Conservation (phyloP, 495 filamentous ascomycete genomes). For the Lasiosphaeria miniovina region DNA sequence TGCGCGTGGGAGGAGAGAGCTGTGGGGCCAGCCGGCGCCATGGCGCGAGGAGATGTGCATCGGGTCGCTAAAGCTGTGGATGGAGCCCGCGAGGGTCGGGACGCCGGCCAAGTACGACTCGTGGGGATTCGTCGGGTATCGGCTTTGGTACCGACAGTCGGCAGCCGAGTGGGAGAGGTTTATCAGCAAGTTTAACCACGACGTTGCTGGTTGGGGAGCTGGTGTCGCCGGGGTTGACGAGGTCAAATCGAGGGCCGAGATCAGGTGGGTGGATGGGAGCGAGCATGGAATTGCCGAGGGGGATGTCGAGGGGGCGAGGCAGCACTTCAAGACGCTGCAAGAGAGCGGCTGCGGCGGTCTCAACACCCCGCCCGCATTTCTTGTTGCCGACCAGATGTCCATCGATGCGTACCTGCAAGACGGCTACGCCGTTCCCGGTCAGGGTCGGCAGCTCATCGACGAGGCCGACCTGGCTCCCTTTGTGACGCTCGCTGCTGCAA, state of each 20-base stretch:
- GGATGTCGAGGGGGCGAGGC: slow-evolving; percentile 14
- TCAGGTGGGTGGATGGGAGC: slow-evolving; percentile 20
- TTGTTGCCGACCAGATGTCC: slow-evolving; percentile 11
- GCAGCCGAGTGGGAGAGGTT: slow-evolving; percentile 13
- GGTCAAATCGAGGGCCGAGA: slow-evolving; percentile 8
- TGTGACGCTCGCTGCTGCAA: slow-evolving; percentile 4
- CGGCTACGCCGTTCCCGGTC: not conserved
- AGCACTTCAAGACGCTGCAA: slow-evolving; percentile 10
- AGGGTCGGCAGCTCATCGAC: slow-evolving; percentile 9
- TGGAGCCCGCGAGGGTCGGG: not conserved
- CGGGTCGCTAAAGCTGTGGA: not conserved
- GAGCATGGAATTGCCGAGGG: slow-evolving; percentile 16
- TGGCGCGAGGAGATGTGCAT: slow-evolving; percentile 14
- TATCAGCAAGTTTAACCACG: slow-evolving; percentile 5
- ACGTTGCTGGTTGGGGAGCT: slow-evolving; percentile 10
- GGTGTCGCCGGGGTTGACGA: slow-evolving; percentile 6
- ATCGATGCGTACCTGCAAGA: slow-evolving; percentile 10
- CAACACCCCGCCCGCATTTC: slow-evolving; percentile 3
- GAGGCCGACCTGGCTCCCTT: slow-evolving; percentile 9
- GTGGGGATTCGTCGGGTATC: slow-evolving; percentile 22
- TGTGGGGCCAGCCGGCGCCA: slow-evolving; percentile 10
- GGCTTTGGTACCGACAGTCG: slow-evolving; percentile 12
- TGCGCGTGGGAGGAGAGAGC: slow-evolving; percentile 10
- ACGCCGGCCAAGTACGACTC: not conserved
- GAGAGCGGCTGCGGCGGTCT: not conserved